Percentiles rank a stretch among this genome's conserved stretches.
These are phyloP conservation scores for Xanthoconium separans DNA, from an alignment of 1,284 basidiomycete genomes.

Conservation along the genomic window DNA sequence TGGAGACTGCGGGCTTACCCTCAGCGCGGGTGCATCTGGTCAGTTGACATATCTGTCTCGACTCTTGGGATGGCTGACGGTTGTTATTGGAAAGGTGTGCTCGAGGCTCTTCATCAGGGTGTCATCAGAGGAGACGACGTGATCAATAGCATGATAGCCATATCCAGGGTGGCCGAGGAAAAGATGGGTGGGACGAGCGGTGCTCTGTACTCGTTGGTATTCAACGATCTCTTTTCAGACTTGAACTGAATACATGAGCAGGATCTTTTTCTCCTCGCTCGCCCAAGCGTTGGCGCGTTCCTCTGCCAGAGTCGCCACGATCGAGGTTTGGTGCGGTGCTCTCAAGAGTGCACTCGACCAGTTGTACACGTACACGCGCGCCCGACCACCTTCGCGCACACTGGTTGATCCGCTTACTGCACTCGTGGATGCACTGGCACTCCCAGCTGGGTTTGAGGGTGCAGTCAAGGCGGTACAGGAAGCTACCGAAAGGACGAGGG, in stretches of 20 bases:
- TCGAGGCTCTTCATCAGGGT: constrained; percentile 34
- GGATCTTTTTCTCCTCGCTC: constrained; percentile 86
- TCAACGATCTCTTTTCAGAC: neutral
- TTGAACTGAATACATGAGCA: constrained; percentile 31
- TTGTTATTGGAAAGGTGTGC: constrained; percentile 39
- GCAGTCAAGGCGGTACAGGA: constrained; percentile 65
- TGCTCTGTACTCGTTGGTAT: constrained; percentile 81
- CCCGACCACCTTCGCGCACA: constrained; percentile 87
- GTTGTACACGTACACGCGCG: constrained; percentile 86
- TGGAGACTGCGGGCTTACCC: constrained; percentile 81
- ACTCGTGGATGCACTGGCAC: constrained; percentile 51
- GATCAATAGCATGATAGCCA: constrained; percentile 59
- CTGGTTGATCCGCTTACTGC: constrained; percentile 90
- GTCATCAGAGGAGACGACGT: constrained; percentile 51
- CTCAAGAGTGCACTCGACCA: constrained; percentile 63
- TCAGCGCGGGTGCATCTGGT: constrained; percentile 70
- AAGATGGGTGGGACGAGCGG: constrained; percentile 93
- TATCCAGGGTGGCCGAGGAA: constrained; percentile 78
- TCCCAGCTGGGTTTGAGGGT: constrained; percentile 41
- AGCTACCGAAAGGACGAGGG: constrained; percentile 73
- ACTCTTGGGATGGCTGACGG: neutral
- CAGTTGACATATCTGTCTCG: constrained; percentile 33
- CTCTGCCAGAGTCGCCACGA: constrained; percentile 39
- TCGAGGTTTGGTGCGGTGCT: constrained; percentile 63
- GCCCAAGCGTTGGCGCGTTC: constrained; percentile 69